Base-by-base conservation (phyloP, 2,329 filamentous ascomycete genomes). In the Plenodomus biglobosus region DNA sequence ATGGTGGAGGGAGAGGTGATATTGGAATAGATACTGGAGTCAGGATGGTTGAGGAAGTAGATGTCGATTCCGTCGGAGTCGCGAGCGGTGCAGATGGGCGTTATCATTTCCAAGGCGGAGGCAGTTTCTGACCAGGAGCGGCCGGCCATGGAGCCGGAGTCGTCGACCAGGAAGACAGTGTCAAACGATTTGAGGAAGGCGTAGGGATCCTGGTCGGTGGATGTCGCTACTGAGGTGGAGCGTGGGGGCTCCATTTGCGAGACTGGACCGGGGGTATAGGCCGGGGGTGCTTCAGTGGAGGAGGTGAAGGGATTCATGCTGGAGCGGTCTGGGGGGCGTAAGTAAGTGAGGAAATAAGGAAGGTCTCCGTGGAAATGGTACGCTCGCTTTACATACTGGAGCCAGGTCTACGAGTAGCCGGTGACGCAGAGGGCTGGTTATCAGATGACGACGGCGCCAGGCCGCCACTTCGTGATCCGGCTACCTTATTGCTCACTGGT, bases 141-240 rank as follows among this genome's bases (percentile, higher is more conserved):
- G 15, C 87, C 89, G 1, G 78, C 76, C 92, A 97, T 97, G 60
- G 87, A 92, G 4, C 84, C 83, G n/a, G 86, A 91, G 75, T 97
- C 92, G 67, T 97, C 92, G 65, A 97, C 90, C 1, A 97, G 74
- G 69, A 97, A 92, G 46, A 92, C 75, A 24, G 91, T 96, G 73
- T 97, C 90, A 67, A 96, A 96, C 15, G 79, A 79, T 36, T 74
- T 70, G 4, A 97, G 83, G 67, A 95, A 95, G 2, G 84, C 80
- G 66, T 89, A 94, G 1, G 79, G 81, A 61, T 90, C 86, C 19
- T 50, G 27, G 22, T 58, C 55, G 8, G 69, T 50, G 8, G 56
- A 40, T 37, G 48, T 32, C 2, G 55, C 32, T 2, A 36, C 35
- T 15, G 58, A 34, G 1, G 41, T 20, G 18, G 50, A 16, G 35